These are phyloP conservation scores for Carex cristatella DNA, from an alignment of 176 grass and related monocot genomes.

Conservation along the genomic window DNA sequence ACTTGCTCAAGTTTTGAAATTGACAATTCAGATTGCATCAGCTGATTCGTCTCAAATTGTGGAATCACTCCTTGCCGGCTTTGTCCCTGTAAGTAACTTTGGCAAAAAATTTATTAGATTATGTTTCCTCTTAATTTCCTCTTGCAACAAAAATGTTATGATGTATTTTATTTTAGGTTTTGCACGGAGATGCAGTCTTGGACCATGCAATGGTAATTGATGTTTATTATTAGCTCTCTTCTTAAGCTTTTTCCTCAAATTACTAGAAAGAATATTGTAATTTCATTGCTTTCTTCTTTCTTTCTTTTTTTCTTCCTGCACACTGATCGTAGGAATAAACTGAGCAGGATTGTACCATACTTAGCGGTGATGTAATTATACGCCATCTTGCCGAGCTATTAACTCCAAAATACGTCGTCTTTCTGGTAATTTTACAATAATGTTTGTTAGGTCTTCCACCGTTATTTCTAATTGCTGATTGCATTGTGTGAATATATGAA, in stretches of 20 bases:
- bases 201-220: conserved; percentile 63
- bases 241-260: neutral
- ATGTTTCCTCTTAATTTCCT: neutral
- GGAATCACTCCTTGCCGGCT: conserved; percentile 53
- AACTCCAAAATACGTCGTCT: conserved; percentile 75
- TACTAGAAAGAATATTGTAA: neutral
- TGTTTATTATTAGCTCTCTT: neutral
- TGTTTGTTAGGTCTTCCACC: neutral
- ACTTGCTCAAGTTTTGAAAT: conserved; percentile 23
- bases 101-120: neutral
- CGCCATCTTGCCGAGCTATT: conserved; percentile 82
- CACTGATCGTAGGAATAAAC: conserved; percentile 43
- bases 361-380: conserved; percentile 95
- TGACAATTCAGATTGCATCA: conserved; percentile 57
- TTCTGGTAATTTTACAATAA: conserved; percentile 68
- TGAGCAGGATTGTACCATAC: conserved; percentile 85
- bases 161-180: conserved; percentile 49
- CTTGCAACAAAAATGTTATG: neutral
- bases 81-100: conserved; percentile 73
- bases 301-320: conserved; percentile 13
- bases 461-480: conserved; percentile 1
- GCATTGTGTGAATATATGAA: neutral
- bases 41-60: conserved; percentile 64
- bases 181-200: conserved; percentile 93
- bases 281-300: conserved; percentile 17